These are phyloP conservation scores for Colletotrichum costaricense DNA, from an alignment of 2,329 filamentous ascomycete genomes.

Conservation along the genomic window DNA sequence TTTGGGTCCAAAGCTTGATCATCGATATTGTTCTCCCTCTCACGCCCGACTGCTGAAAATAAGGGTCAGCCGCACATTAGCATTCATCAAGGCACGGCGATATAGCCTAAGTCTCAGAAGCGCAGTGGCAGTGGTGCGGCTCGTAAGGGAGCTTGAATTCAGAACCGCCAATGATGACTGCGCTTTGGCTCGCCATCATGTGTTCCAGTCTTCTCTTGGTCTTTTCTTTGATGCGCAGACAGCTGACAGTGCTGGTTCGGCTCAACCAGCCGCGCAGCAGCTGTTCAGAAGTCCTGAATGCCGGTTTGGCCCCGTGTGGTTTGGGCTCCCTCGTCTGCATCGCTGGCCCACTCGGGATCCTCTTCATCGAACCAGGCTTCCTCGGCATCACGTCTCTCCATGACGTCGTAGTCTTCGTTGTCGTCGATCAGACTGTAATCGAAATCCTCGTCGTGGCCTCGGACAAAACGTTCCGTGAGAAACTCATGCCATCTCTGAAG, in stretches of 20 bases:
- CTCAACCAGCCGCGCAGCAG: neutral
- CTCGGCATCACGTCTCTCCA: conserved; percentile 70
- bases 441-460: conserved; percentile 81
- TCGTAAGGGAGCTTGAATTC: neutral
- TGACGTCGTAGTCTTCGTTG: conserved; percentile 77
- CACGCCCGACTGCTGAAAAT: too few species aligned
- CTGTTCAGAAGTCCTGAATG: conserved; percentile 74
- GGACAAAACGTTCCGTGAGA: conserved; percentile 79
- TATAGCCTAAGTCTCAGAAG: neutral
- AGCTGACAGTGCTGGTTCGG: neutral
- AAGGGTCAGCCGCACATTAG: neutral
- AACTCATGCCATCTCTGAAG: conserved; percentile 76
- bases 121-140: neutral
- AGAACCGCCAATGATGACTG: neutral
- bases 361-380: conserved; percentile 86
- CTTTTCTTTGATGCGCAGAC: neutral
- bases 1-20: neutral
- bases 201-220: neutral
- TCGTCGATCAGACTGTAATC: conserved; percentile 79
- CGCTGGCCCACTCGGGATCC: conserved; percentile 73
- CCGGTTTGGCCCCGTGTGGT: conserved; percentile 70
- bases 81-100: neutral
- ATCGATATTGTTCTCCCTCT: neutral
- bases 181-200: neutral
- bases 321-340: conserved; percentile 47